Conservation (phyloP, 23 red algal species). For the Agarophyton chilense region DNA sequence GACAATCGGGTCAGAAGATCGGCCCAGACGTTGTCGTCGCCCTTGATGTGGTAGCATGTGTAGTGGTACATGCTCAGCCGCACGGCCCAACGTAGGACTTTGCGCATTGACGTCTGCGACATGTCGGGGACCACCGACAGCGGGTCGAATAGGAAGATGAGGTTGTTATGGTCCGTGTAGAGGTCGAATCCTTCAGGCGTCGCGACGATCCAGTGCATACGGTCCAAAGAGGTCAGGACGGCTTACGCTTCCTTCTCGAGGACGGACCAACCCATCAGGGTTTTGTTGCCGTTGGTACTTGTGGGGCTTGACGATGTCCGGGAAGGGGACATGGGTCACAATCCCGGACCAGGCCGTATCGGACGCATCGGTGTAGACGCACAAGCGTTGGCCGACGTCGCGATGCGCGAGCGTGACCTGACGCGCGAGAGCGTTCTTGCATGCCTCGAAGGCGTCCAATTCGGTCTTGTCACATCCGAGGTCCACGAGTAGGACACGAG, state of each 20-base stretch:
- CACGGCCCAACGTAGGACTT: constrained; percentile 38
- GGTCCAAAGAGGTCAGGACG: constrained; percentile 1
- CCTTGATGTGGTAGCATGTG: constrained; percentile 46
- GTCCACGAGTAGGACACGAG: background rate
- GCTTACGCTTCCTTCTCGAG: constrained; percentile 56
- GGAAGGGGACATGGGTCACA: constrained; percentile 28
- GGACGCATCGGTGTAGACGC: constrained; percentile 53
- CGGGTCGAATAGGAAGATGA: constrained; percentile 60
- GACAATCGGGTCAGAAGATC: constrained; percentile 44
- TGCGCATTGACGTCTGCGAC: constrained; percentile 21
- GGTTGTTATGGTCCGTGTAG: constrained; percentile 62
- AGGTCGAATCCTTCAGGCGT: constrained; percentile 6
- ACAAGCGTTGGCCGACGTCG: constrained; percentile 25
- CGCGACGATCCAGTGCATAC: constrained; percentile 45
- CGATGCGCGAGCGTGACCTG: constrained; percentile 24
- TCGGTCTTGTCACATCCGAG: constrained; percentile 24
- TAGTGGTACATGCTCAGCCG: constrained; percentile 49
- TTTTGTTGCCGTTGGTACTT: constrained; percentile 14
- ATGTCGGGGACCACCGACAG: constrained; percentile 43
- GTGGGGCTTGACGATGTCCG: constrained; percentile 12
- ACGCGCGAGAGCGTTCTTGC: constrained; percentile 31
- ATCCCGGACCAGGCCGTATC: constrained; percentile 45
- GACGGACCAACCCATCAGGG: constrained; percentile 44
- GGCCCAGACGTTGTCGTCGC: constrained; percentile 48
- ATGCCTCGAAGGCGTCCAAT: constrained; percentile 26